phyloP scores from a whole-genome alignment of 2,329 filamentous ascomycete species.

The Fusarium paranaense region DNA sequence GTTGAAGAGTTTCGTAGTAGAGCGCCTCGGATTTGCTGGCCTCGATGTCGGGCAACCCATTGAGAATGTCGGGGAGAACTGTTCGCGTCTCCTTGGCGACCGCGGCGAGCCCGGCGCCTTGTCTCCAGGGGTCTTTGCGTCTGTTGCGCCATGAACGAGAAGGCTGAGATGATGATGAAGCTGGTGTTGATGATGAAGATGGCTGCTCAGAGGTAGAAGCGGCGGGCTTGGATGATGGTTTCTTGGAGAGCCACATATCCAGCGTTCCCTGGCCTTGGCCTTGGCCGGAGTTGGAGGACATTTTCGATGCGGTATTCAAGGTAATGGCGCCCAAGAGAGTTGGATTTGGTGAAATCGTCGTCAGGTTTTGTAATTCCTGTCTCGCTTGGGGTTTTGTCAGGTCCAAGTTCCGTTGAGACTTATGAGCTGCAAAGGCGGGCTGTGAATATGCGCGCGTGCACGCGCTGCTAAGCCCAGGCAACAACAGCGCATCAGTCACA shows the following conservation, averaged over 20 bases:
- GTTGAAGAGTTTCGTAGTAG: constrained; percentile 50
- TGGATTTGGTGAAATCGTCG: background rate
- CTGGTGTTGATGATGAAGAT: constrained; percentile 12
- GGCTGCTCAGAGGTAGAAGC: constrained; percentile 15
- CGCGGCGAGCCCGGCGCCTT: constrained; percentile 49
- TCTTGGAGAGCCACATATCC: constrained; percentile 43
- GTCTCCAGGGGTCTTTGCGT: constrained; percentile 34
- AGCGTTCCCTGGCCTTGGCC: constrained; percentile 41
- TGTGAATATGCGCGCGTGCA: constrained; percentile 1
- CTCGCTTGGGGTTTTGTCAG: background rate
- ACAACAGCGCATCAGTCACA: constrained; percentile 26
- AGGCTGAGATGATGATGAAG: constrained; percentile 16
- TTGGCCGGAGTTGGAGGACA: constrained; percentile 8
- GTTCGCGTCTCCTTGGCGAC: constrained; percentile 60
- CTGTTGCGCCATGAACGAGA: constrained; percentile 8
- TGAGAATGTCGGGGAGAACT: constrained; percentile 60
- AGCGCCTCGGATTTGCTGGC: constrained; percentile 53
- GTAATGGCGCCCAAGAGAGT: background rate
- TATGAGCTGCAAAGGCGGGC: background rate
- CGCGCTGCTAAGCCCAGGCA: constrained; percentile 31
- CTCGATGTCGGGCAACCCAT: constrained; percentile 54
- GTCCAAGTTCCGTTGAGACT: background rate
- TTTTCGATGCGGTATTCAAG: constrained; percentile 2
- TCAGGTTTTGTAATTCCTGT: background rate
- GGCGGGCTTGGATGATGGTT: constrained; percentile 13